Evolutionary conservation across 2,329 filamentous ascomycete genomes (phyloP).

Genomic region (Fusarium tricinctum): DNA sequence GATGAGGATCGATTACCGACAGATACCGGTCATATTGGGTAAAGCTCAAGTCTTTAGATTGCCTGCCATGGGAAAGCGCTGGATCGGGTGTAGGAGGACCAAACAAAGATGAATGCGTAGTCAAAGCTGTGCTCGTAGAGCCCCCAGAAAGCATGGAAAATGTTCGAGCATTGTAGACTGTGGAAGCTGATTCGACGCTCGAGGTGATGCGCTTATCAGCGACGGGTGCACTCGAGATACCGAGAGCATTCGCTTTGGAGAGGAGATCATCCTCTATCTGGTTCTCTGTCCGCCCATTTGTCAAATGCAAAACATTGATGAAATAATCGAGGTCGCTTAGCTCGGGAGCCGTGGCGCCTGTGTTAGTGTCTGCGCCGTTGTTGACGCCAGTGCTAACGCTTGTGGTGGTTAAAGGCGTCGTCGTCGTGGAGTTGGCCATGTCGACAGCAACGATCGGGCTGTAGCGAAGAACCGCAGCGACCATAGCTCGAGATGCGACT

Average conservation of each 20-base stretch:
- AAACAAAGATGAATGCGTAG: conserved; percentile 60
- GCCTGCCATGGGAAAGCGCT: conserved; percentile 43
- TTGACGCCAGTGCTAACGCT: conserved; percentile 34
- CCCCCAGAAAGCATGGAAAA: conserved; percentile 61
- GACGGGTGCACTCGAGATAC: conserved; percentile 52
- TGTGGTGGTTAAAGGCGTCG: conserved; percentile 32
- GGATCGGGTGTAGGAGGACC: conserved; percentile 46
- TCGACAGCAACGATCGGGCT: conserved; percentile 39
- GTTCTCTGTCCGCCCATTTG: conserved; percentile 55
- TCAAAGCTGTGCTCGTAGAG: conserved; percentile 59
- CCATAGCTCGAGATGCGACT: conserved; percentile 35
- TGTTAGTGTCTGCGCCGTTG: conserved; percentile 28
- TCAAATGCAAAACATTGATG: conserved; percentile 56
- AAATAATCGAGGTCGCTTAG: conserved; percentile 58
- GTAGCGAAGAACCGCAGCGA: conserved; percentile 34
- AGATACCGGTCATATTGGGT: conserved; percentile 67
- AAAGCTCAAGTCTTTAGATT: conserved; percentile 61
- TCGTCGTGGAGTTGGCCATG: conserved; percentile 41
- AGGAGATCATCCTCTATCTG: conserved; percentile 57
- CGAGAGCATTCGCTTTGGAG: conserved; percentile 54
- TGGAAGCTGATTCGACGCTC: conserved; percentile 60
- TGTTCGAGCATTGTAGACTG: conserved; percentile 59
- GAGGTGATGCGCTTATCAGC: conserved; percentile 56
- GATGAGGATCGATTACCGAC: conserved; percentile 59
- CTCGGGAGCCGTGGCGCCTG: conserved; percentile 53